Evolutionary conservation across 495 filamentous ascomycete genomes (phyloP), one percentile per base, ranked within the genome.

Genomic region (Talaromyces wortmannii): DNA sequence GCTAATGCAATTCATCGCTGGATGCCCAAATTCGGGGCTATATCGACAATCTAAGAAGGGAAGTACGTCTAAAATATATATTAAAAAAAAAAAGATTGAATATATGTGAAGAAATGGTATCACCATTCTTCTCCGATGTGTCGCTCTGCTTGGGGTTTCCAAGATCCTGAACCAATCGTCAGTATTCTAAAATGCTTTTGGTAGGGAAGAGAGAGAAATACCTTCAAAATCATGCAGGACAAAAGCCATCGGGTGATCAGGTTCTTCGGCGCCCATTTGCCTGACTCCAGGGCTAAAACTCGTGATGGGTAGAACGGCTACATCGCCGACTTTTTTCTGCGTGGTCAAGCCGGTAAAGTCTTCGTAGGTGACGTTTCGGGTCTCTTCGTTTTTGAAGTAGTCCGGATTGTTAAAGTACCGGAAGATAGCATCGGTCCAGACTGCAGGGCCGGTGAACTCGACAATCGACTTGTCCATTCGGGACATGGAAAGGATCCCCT

Each of bases 141-240:
- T 2, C 29, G 40, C 36, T 50, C 40, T 54, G 70, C 78, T 62
- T 87, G 86, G 33, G 87, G 87, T 66, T 91, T 91, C 88, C 88
- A 91, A 30, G 87, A 86, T 12, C 88, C 88, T 91, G 63, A 49
- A 7, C 7, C 53, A 42, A 50, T 52, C 47, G 43, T 62, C 16
- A 52, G 17, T 31, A 15, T 57, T 16, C 31, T 18, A 31, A 4
- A n/a, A 16, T 7, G 0, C 29, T 45, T 16, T 4, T 13, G 15
- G 29, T 17, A 10, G 4, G 15, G 47, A 32, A 17, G 0, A 23
- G 3, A 15, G 36, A n/a, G 23, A 63, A 68, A 12, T 67, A 97
- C 94, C 94, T 78, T 92, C 91, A 72, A 98, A 98, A 45, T 91
- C 84, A 69, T 98, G 94, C 72, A 95, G 90, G 53, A 98, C 94